These are phyloP conservation scores for Endoconidiophora laricicola DNA, from an alignment of 2,329 filamentous ascomycete genomes.

Conservation along the genomic window DNA sequence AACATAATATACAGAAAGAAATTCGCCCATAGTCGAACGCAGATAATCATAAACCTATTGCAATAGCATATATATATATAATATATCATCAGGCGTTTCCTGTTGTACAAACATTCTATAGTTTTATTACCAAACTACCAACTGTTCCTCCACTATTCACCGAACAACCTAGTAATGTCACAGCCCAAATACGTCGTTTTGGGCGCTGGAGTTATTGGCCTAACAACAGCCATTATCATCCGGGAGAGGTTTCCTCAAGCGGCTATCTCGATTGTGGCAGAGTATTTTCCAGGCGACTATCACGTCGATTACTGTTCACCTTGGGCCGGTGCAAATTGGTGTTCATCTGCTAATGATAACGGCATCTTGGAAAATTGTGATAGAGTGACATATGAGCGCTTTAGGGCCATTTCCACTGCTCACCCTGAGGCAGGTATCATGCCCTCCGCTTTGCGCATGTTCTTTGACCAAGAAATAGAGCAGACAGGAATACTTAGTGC, in stretches of 20 bases:
- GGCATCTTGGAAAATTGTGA: slow-evolving; percentile 13
- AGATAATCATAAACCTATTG: no score
- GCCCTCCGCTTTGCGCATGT: slow-evolving; percentile 14
- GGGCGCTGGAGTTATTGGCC: slow-evolving; percentile 45
- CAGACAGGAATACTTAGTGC: slow-evolving; percentile 31
- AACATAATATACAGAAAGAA: no score
- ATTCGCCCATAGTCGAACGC: no score
- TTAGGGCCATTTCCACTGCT: slow-evolving; percentile 12
- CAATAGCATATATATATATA: no score
- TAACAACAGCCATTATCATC: slow-evolving; percentile 44
- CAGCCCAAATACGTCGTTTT: slow-evolving; percentile 12
- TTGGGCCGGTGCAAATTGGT: slow-evolving; percentile 56
- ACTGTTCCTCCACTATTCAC: no score
- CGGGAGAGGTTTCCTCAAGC: slow-evolving; percentile 28
- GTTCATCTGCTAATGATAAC: slow-evolving; percentile 38
- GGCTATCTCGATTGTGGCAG: slow-evolving; percentile 47
- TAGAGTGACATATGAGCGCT: slow-evolving; percentile 14
- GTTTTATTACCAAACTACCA: no score
- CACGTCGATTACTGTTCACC: slow-evolving; percentile 68
- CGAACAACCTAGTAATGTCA: no score
- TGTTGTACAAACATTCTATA: no score
- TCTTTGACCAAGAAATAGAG: slow-evolving; percentile 16
- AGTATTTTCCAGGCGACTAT: slow-evolving; percentile 75
- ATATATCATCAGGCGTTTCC: no score
- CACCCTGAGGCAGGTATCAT: slow-evolving; percentile 43